A percentile compares a stretch with the other conserved stretches of the same genome.
These are phyloP conservation scores for Fusarium abutilonis DNA, from an alignment of 2,329 filamentous ascomycete species.

Conservation along the genomic window DNA sequence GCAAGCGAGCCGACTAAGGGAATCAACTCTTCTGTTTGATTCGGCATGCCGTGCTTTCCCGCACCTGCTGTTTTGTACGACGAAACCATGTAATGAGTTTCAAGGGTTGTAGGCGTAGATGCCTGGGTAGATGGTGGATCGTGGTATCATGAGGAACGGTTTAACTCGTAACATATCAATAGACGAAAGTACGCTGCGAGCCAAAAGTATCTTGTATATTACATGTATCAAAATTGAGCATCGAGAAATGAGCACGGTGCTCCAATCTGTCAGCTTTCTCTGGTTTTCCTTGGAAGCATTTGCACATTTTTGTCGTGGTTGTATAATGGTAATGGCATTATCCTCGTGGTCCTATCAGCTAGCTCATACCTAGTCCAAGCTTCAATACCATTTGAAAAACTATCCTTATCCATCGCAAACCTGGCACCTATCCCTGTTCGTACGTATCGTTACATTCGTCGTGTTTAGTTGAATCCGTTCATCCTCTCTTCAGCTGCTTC, in stretches of 20 bases:
- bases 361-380: background rate
- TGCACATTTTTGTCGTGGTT: background rate
- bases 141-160: slow-evolving; percentile 21
- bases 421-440: background rate
- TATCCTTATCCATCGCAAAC: background rate
- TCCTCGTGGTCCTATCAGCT: background rate
- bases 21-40: background rate
- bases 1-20: slow-evolving; percentile 48
- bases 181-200: slow-evolving; percentile 15
- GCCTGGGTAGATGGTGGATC: slow-evolving; percentile 28
- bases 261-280: background rate
- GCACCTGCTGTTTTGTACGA: slow-evolving; percentile 14
- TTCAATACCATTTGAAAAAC: background rate
- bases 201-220: slow-evolving; percentile 38
- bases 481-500: slow-evolving; percentile 56
- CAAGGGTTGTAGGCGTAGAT: slow-evolving; percentile 15
- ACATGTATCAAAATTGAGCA: slow-evolving; percentile 39
- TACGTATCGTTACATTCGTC: background rate
- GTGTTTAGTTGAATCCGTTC: slow-evolving; percentile 3
- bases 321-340: background rate
- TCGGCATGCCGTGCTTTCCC: background rate
- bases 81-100: slow-evolving; percentile 17
- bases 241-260: slow-evolving; percentile 28
- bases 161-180: slow-evolving; percentile 17
- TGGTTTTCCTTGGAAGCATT: background rate